Percentiles rank a stretch among this genome's conserved stretches.
Evolutionary conservation across 1,139 yeast genomes (phyloP).

Genomic region (Candida sp.): DNA sequence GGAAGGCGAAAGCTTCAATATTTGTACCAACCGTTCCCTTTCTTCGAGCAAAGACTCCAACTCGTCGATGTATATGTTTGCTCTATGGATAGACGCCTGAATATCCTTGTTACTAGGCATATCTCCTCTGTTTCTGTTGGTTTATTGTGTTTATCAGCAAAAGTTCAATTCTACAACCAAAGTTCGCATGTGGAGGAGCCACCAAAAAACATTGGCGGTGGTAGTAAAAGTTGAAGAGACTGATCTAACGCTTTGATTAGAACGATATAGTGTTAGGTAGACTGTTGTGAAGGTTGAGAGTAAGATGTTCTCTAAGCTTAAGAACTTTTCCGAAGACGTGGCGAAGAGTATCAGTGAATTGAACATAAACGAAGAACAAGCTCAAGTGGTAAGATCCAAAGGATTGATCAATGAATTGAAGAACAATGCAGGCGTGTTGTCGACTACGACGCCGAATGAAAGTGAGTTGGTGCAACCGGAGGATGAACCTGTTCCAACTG

Average conservation of each 20-base stretch:
- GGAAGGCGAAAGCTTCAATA: slow-evolving; percentile 48
- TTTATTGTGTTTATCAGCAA: no score
- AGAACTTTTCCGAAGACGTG: slow-evolving; percentile 58
- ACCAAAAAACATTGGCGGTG: neutral
- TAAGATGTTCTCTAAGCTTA: slow-evolving; percentile 34
- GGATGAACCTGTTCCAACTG: slow-evolving; percentile 24
- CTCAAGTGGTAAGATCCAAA: slow-evolving; percentile 1
- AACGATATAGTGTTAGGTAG: neutral
- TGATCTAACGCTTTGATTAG: no score
- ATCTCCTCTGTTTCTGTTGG: neutral
- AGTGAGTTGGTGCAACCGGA: slow-evolving; percentile 44
- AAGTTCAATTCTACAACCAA: no score
- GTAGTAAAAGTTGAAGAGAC: neutral
- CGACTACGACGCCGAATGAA: slow-evolving; percentile 43
- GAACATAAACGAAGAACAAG: slow-evolving; percentile 13
- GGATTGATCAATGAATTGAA: slow-evolving; percentile 22
- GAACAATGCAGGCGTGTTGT: slow-evolving; percentile 27
- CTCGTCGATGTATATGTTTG: slow-evolving; percentile 24
- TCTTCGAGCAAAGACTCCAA: slow-evolving; percentile 47
- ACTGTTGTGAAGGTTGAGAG: neutral
- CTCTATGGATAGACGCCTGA: slow-evolving; percentile 12
- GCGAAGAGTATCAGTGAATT: slow-evolving; percentile 42
- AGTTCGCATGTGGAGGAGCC: neutral
- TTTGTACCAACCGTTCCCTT: slow-evolving; percentile 39
- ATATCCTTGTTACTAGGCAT: slow-evolving; percentile 11